phyloP scores from a whole-genome alignment of 2,329 filamentous ascomycete genomes.

The Penicillium sp. region DNA sequence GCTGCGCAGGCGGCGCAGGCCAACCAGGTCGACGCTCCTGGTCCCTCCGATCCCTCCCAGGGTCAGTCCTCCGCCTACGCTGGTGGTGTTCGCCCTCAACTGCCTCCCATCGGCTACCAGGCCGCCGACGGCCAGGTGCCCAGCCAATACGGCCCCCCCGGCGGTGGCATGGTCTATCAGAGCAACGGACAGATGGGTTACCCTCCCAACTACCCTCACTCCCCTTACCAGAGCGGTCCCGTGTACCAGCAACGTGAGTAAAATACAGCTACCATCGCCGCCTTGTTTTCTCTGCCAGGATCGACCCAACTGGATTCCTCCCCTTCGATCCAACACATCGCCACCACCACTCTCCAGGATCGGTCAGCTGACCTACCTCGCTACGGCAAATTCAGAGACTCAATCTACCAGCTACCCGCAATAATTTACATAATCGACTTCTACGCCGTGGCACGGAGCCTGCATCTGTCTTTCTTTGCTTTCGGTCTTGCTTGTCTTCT shows the following conservation, averaged over 20 bases:
- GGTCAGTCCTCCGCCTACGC: slow-evolving; percentile 47
- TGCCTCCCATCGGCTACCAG: slow-evolving; percentile 75
- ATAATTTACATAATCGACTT: slow-evolving; percentile 30
- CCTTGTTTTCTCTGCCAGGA: slow-evolving; percentile 18
- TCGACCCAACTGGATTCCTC: slow-evolving; percentile 20
- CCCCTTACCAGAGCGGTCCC: slow-evolving; percentile 51
- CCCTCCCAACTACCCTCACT: slow-evolving; percentile 50
- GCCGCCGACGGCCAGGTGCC: slow-evolving; percentile 54
- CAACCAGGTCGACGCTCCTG: slow-evolving; percentile 47
- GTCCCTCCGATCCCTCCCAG: slow-evolving; percentile 49
- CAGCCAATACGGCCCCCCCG: slow-evolving; percentile 64
- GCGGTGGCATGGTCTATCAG: slow-evolving; percentile 48
- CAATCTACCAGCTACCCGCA: slow-evolving; percentile 38
- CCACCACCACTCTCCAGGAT: slow-evolving; percentile 10
- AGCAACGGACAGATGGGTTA: slow-evolving; percentile 50
- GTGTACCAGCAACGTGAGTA: slow-evolving; percentile 53
- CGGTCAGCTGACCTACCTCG: slow-evolving; percentile 29
- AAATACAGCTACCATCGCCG: slow-evolving; percentile 15
- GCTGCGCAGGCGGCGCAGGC: slow-evolving; percentile 50
- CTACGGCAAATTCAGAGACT: slow-evolving; percentile 33
- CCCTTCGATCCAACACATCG: slow-evolving; percentile 10
- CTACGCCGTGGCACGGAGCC: slow-evolving; percentile 19
- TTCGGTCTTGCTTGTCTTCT: slow-evolving; percentile 23
- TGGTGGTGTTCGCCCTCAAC: slow-evolving; percentile 58
- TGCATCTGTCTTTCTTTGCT: slow-evolving; percentile 19